phyloP scores from a whole-genome alignment of 2,329 filamentous ascomycete genomes.

The Exophiala phaeomuriformis region DNA sequence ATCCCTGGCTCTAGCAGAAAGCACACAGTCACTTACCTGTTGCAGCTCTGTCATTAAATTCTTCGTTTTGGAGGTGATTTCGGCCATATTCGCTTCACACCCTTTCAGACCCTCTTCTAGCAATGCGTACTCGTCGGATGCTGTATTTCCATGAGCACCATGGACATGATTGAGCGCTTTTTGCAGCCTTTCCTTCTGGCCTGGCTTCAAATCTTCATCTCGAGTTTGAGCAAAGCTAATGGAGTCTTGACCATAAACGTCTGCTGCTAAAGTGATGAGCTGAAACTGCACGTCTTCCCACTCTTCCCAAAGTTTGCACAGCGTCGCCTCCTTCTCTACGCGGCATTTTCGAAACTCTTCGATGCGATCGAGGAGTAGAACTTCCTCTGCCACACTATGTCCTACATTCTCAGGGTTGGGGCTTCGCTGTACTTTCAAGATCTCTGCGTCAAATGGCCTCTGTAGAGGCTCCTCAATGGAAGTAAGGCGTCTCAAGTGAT shows the following conservation, averaged over 20 bases:
- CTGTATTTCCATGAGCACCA: neutral
- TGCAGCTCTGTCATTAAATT: conserved; percentile 14
- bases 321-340: conserved; percentile 13
- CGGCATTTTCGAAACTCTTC: conserved; percentile 9
- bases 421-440: conserved; percentile 3
- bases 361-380: conserved; percentile 10
- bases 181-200: conserved; percentile 10
- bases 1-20: neutral
- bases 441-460: conserved; percentile 12
- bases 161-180: conserved; percentile 4
- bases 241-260: conserved; percentile 16
- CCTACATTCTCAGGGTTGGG: neutral
- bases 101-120: conserved; percentile 7
- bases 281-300: conserved; percentile 21
- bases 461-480: conserved; percentile 12
- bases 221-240: conserved; percentile 6
- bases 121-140: neutral
- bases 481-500: conserved; percentile 4
- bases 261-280: conserved; percentile 18
- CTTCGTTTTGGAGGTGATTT: conserved; percentile 15
- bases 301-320: conserved; percentile 19
- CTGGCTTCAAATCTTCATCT: conserved; percentile 9
- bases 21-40: conserved; percentile 9
- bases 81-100: conserved; percentile 8
- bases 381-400: conserved; percentile 4